A percentile compares a stretch with the other conserved stretches of the same genome.
These are phyloP conservation scores for Naematelia aurantialba DNA, from an alignment of 768 basidiomycete species.

Conservation along the genomic window DNA sequence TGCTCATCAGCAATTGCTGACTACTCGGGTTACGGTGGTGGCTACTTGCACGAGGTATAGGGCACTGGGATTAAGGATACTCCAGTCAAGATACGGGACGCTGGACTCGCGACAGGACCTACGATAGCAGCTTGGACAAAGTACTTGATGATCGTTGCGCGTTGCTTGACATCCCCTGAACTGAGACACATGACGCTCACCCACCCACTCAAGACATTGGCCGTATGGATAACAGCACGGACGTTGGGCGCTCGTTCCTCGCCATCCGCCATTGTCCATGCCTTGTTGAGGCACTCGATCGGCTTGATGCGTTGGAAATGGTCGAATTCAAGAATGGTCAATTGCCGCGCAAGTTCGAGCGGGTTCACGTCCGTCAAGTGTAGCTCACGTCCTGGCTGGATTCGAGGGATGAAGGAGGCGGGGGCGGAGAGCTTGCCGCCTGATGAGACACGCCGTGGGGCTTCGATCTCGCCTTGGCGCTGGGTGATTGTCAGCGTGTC, in stretches of 20 bases:
- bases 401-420: conserved; percentile 38
- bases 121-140: conserved; percentile 71
- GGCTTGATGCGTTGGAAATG: conserved; percentile 84
- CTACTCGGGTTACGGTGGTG: no score
- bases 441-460: conserved; percentile 28
- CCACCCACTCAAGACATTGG: conserved; percentile 61
- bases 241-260: conserved; percentile 62
- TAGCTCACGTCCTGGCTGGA: conserved; percentile 46
- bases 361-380: conserved; percentile 83
- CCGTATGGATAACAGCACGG: conserved; percentile 77
- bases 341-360: conserved; percentile 82
- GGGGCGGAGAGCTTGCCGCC: conserved; percentile 39
- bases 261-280: conserved; percentile 66
- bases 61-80: no score
- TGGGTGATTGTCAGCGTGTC: conserved; percentile 4
- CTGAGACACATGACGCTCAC: conserved; percentile 86
- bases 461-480: conserved; percentile 29
- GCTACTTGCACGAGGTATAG: no score
- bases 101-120: no score
- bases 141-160: conserved; percentile 77
- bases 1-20: conserved; percentile 45
- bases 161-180: conserved; percentile 76
- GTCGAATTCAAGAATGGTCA: conserved; percentile 84
- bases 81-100: no score
- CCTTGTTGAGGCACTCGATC: conserved; percentile 75